Evolutionary conservation across 768 basidiomycete genomes (phyloP), one percentile per base, ranked within the genome.

Genomic region (Suillus ampliporus): DNA sequence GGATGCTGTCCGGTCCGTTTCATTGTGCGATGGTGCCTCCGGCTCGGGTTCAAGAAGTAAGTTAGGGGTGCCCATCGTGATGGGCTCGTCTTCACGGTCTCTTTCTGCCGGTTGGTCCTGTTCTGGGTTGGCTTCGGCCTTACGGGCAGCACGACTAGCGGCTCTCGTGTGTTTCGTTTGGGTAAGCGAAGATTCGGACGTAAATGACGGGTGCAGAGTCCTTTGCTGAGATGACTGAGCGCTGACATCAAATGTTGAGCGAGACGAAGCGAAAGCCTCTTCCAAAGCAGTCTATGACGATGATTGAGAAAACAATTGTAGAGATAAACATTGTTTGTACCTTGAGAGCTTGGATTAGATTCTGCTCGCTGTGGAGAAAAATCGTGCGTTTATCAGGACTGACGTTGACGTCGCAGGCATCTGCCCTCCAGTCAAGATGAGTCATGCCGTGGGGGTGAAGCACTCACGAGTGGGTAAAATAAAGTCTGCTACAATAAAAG

Each of bases 381-480:
- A 99, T 91, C 0, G 94, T 96, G n/a, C 97, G 84, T 71, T 99
- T 99, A 78, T 99, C 97, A 0, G 97, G 97, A 64, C 89, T 93
- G 63, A 99, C 92, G 64, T 99, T 99, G 70, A 99, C 88, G 71
- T 99, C 97, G 69, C 87, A 92, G 0, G 86, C 80, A 61, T 88
- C 94, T 95, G 65, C 7, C 1, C 10, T 40, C 38, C 23, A 28
- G 54, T 56, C 3, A 56, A 19, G 23, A 56, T 26, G 38, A 56
- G 54, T 17, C 19, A 11, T 19, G 28, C 1, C 0, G 17, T 10
- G 4, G 58, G 31, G 38, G 52, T 19, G 48, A 34, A 28, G 15
- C 14, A 64, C 87, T 8, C 63, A 94, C 94, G 83, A 6, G 89
- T 89, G 0, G 96, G 94, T 3, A 98, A 73, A 15, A 86, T 79